phyloP scores from a whole-genome alignment of 2,329 filamentous ascomycete genomes.

The Cercospora berteroae region DNA sequence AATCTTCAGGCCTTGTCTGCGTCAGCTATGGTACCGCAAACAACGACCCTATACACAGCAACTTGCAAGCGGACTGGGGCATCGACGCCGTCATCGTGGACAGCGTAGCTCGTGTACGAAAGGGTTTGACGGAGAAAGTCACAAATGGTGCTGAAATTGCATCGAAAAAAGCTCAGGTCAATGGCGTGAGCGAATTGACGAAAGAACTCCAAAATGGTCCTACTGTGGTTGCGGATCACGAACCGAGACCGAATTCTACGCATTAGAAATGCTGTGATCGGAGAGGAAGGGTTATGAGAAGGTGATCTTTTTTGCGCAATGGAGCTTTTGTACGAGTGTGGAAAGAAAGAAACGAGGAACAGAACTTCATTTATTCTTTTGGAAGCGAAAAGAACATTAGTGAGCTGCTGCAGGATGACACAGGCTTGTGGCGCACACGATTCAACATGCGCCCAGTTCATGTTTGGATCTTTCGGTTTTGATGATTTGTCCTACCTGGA shows the following conservation, averaged over 20 bases:
- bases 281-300: background rate
- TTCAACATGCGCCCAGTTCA: conserved; percentile 20
- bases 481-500: background rate
- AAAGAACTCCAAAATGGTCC: conserved; percentile 6
- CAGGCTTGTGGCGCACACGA: background rate
- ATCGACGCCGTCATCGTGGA: conserved; percentile 99
- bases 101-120: conserved; percentile 85
- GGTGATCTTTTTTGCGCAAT: background rate
- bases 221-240: background rate
- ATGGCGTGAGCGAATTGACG: conserved; percentile 10
- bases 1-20: conserved; percentile 89
- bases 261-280: background rate
- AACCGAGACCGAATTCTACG: conserved; percentile 3
- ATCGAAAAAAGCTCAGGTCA: background rate
- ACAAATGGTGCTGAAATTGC: conserved; percentile 11
- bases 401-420: background rate
- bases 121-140: conserved; percentile 67
- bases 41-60: conserved; percentile 80
- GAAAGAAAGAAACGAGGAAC: background rate
- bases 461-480: conserved; percentile 1
- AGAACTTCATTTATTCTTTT: background rate
- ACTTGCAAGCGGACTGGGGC: conserved; percentile 88
- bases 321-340: background rate
- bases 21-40: conserved; percentile 91
- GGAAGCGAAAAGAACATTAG: background rate